A percentile compares a stretch with the other conserved stretches of the same genome.
These are phyloP conservation scores for Rhodotorula sp. DNA, from an alignment of 1,284 basidiomycete genomes.

Conservation along the genomic window DNA sequence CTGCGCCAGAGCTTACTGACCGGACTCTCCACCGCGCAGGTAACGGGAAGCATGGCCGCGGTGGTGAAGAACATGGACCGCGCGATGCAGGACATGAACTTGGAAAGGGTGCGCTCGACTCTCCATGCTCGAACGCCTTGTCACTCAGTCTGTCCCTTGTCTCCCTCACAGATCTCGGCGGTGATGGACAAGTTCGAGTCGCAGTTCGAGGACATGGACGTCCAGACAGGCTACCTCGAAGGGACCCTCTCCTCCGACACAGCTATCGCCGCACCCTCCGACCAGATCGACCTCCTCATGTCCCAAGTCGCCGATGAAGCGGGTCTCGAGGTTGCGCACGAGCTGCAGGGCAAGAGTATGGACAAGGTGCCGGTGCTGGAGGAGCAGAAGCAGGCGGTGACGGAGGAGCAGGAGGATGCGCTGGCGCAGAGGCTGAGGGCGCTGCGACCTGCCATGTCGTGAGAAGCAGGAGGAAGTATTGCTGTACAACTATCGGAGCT, in stretches of 20 bases:
- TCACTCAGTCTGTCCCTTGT: background rate
- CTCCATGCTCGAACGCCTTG: too few species aligned
- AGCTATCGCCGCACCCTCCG: constrained; percentile 89
- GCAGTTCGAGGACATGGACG: constrained; percentile 95
- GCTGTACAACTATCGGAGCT: background rate
- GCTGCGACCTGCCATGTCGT: constrained; percentile 59
- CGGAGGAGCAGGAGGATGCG: constrained; percentile 69
- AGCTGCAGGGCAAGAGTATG: constrained; percentile 58
- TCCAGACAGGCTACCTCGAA: constrained; percentile 98
- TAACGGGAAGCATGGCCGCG: constrained; percentile 91
- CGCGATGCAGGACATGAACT: constrained; percentile 99
- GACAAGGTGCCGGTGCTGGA: constrained; percentile 51
- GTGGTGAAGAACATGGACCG: constrained; percentile 98
- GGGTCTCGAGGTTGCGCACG: constrained; percentile 83
- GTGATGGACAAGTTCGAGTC: constrained; percentile 99
- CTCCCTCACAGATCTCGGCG: constrained; percentile 72
- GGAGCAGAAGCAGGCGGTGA: constrained; percentile 47
- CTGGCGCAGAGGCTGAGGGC: constrained; percentile 78
- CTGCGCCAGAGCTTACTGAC: background rate
- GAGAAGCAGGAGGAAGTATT: background rate
- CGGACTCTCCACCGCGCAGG: constrained; percentile 52
- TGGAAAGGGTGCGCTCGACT: constrained; percentile 71
- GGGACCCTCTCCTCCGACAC: constrained; percentile 92
- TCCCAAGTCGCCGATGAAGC: constrained; percentile 95
- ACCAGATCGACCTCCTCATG: constrained; percentile 91